Evolutionary conservation across 495 filamentous ascomycete genomes (phyloP).

Genomic region (Oleoguttula mirabilis): DNA sequence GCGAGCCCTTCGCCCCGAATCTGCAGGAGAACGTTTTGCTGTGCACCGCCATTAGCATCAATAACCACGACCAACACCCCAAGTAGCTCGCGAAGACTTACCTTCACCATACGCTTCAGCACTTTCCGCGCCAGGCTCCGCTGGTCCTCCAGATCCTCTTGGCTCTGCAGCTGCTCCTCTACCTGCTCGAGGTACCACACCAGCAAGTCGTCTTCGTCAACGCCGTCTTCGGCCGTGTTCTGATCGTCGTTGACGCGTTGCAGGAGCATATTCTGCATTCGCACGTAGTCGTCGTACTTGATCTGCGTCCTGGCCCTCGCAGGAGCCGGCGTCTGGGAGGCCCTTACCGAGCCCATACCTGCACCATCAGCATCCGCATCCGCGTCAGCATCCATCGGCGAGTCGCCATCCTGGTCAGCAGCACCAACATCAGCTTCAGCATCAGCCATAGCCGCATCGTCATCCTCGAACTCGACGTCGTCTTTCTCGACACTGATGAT

Average conservation of each 20-base stretch:
- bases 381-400: slow-evolving; percentile 47
- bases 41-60: slow-evolving; percentile 12
- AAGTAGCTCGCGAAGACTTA: slow-evolving; percentile 35
- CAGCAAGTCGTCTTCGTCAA: slow-evolving; percentile 75
- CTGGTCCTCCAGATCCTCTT: slow-evolving; percentile 72
- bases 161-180: slow-evolving; percentile 65
- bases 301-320: slow-evolving; percentile 66
- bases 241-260: slow-evolving; percentile 69
- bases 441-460: slow-evolving; percentile 34
- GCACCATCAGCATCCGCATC: slow-evolving; percentile 23
- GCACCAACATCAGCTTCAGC: slow-evolving; percentile 37
- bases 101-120: slow-evolving; percentile 92
- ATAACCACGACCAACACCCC: no score
- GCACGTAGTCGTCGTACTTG: slow-evolving; percentile 88
- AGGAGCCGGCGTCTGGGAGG: slow-evolving; percentile 30
- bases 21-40: slow-evolving; percentile 89
- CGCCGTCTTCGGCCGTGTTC: slow-evolving; percentile 60
- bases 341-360: slow-evolving; percentile 29
- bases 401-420: slow-evolving; percentile 46
- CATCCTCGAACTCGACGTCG: slow-evolving; percentile 90
- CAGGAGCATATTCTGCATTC: slow-evolving; percentile 75
- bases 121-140: slow-evolving; percentile 71
- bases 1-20: slow-evolving; percentile 75
- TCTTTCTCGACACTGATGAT: slow-evolving; percentile 98
- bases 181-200: slow-evolving; percentile 93